phyloP scores from a whole-genome alignment of 73 alveolate species.

The Tetrahymena borealis region DNA sequence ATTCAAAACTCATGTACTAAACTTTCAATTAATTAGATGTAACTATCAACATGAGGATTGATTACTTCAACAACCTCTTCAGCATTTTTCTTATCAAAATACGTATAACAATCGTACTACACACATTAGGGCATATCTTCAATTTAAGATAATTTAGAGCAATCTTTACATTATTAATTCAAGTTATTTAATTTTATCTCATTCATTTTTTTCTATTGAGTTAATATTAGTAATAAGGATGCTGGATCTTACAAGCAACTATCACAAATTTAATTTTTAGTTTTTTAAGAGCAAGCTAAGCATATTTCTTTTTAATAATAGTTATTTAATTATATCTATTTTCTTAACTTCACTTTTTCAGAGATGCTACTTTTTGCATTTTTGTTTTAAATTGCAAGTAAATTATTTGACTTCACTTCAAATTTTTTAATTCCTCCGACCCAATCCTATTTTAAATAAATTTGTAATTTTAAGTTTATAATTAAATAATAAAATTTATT shows the following conservation, averaged over 20 bases:
- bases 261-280: background rate
- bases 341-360: background rate
- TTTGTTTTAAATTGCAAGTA: background rate
- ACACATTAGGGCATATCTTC: background rate
- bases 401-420: conserved; percentile 15
- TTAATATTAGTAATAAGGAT: background rate
- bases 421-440: conserved; percentile 11
- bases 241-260: background rate
- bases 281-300: background rate
- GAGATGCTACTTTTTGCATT: background rate
- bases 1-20: background rate
- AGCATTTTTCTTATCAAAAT: background rate
- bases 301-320: background rate
- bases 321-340: background rate
- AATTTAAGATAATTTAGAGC: background rate
- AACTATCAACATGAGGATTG: background rate
- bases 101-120: background rate
- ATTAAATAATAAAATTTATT: conserved; percentile 13
- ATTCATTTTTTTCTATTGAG: background rate
- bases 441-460: conserved; percentile 13
- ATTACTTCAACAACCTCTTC: background rate
- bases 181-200: background rate
- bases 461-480: background rate
- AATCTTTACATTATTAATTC: background rate
- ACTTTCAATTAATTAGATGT: background rate